Evolutionary conservation across 1,139 yeast genomes (phyloP).

Genomic region (Scheffersomyces cryptocercus): DNA sequence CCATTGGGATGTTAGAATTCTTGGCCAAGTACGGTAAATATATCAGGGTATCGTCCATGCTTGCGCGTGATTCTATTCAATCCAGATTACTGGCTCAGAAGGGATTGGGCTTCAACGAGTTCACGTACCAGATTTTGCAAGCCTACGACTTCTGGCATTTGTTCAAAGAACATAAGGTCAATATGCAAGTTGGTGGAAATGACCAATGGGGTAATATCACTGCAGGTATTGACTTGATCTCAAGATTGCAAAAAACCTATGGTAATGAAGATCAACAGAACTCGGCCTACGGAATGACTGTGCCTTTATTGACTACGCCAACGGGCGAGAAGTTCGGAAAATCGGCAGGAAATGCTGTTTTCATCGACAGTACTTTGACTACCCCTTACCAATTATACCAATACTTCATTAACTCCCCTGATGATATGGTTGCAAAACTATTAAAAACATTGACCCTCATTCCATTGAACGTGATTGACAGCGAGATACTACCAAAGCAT

Average conservation of each 20-base stretch:
- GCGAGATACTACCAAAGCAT: conserved; percentile 53
- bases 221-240: conserved; percentile 89
- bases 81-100: conserved; percentile 64
- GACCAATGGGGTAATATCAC: conserved; percentile 99
- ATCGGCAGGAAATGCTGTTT: conserved; percentile 95
- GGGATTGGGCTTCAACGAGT: conserved; percentile 92
- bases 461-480: conserved; percentile 60
- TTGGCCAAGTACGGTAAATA: conserved; percentile 75
- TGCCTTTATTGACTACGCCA: conserved; percentile 85
- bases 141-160: conserved; percentile 93
- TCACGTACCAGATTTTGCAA: conserved; percentile 87
- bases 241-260: conserved; percentile 48
- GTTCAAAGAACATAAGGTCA: conserved; percentile 57
- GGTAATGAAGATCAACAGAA: conserved; percentile 19
- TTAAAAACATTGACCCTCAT: conserved; percentile 78
- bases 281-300: conserved; percentile 74
- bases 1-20: conserved; percentile 73
- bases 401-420: conserved; percentile 78
- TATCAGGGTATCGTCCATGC: conserved; percentile 83
- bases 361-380: conserved; percentile 72
- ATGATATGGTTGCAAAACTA: conserved; percentile 69
- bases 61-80: conserved; percentile 85
- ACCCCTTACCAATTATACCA: conserved; percentile 84
- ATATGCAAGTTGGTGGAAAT: conserved; percentile 90
- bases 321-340: conserved; percentile 95